Evolutionary conservation across 2,329 filamentous ascomycete species (phyloP), one percentile per base, ranked within the genome.

Genomic region (Leptographium galeiforme): DNA sequence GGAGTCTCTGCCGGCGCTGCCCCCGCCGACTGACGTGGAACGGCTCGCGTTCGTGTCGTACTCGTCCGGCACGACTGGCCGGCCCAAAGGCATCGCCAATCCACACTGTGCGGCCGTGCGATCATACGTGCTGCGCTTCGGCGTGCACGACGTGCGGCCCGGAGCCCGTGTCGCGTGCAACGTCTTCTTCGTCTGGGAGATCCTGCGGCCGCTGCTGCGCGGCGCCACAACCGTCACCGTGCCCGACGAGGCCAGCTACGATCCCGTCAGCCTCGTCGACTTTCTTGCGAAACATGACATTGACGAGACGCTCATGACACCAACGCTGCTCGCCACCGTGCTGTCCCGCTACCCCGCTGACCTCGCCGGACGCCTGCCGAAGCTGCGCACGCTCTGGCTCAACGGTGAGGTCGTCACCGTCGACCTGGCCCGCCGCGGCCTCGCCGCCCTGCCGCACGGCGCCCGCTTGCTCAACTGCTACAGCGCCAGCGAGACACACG

Each of bases 131-230:
- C 66, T 88, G 57, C 73, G 87, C 65, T 90, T 90, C 62, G 72
- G 70, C 11, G 66, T 90, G 49, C 84, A 81, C 58, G 82, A 90
- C 63, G 70, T 88, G 3, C 68, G 75, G 18, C 82, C 82, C 0
- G 85, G 85, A 16, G 87, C 89, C 60, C 78, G 87, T 8, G 85
- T 90, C 12, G 87, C 87, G n/a, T 90, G 86, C 69, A 91, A 90
- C 71, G 87, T 90, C 55, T 91, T 90, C 66, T 91, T 91, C 63
- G 76, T 90, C 48, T 91, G 87, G 87, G 87, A 91, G 65, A 89
- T 90, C 54, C 66, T 91, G 53, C 83, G 87, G 6, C 87, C 87
- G 10, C 71, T 91, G 46, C 64, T 91, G 53, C 78, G 86, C 53
- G 87, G 87, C 60, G 87, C 85, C 3, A 88, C 87, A 0, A 84